Evolutionary conservation across 2,329 filamentous ascomycete genomes (phyloP), one percentile per base, ranked within the genome.

Genomic region (Hymenoscyphus repandus): DNA sequence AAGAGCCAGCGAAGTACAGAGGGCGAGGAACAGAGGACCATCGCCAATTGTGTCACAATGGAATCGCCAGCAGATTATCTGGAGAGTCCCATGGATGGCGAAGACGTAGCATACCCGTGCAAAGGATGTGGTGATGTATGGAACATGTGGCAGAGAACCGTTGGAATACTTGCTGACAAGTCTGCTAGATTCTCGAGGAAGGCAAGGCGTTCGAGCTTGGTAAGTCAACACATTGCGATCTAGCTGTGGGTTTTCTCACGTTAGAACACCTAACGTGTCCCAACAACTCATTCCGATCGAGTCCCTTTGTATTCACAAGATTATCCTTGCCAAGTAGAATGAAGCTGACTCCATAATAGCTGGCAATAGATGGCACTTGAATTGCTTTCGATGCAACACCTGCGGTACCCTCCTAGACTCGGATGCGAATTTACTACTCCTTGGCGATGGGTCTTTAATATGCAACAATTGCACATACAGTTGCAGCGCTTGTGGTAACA

Each of bases 391-490:
- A 68, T 97, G 92, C 78, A 93, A 96, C 70, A 95, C 88, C 50
- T 99, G 92, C 76, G 83, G 84, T 65, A 96, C 91, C 54, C 83
- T 96, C 51, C 90, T 99, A 72, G 93, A 99, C 74, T 97, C 93
- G 55, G 92, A 99, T 68, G 93, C 93, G 63, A 97, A 97, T 71
- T 85, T 99, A 45, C 84, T 99, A 46, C 86, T 99, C 22, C 88
- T 99, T 57, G 93, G 93, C 68, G 93, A 99, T 73, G 93, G 93
- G 59, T 97, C 92, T 15, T 82, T 99, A 59, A 97, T 99, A 62
- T 99, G 93, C 78, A 97, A 96, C 74, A 96, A 96, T 71, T 99
- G 93, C 74, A 97, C 93, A 48, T 99, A 99, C 70, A 96, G 91
- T 77, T 99, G 93, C 76, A 96, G 85, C 70, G 91, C 91, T 48